Base-by-base conservation (phyloP, 352 stramenopile genomes). In the Phytophthora capsici region DNA sequence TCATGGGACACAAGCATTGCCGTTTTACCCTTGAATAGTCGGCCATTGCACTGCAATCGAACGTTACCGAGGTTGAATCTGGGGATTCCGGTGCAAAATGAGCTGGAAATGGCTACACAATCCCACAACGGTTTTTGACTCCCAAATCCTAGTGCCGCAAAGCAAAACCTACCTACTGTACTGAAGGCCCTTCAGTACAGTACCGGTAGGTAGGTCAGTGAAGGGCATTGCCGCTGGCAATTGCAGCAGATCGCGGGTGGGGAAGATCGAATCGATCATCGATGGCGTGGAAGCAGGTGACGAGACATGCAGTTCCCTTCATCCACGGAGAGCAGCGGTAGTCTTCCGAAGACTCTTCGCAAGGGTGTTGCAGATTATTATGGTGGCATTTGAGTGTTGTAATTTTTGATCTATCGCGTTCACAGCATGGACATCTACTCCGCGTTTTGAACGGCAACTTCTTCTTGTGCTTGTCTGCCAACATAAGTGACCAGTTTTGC, bases 61-160 rank as follows among this genome's bases (percentile, higher is more conserved):
- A 46, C 59, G 47, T 36, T 63, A 34, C 43, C 3, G 32, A 62
- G 30, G 23, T 63, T 63, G 51, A 68, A 68, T 68, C 51, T 63
- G 41, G 44, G 51, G 44, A 63, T 63, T 68, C 43, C 59, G 51
- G 59, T 68, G 51, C 43, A 54, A 57, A 57, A 30, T 28, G 34
- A 34, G 28, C 28, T 34, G 28, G 44, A 63, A 16, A 63, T 67
- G 41, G 59, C 59, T 67, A 56, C 59, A 62, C 46, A 36, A 65
- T 51, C 2, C 36, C 57, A 65, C 57, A 53, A 66, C 55, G 13
- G 41, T 41, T n/a, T n/a, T n/a, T 46, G 26, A 44, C 53, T 40
- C 37, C 16, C 25, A 40, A 30, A 4, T 12, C 28, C n/a, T 20
- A 1, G 52, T 60, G 38, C 40, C 17, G 40, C 52, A 60, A 60